phyloP scores from a whole-genome alignment of 805 yeast species.

The Wickerhamomyces xylosicus region DNA sequence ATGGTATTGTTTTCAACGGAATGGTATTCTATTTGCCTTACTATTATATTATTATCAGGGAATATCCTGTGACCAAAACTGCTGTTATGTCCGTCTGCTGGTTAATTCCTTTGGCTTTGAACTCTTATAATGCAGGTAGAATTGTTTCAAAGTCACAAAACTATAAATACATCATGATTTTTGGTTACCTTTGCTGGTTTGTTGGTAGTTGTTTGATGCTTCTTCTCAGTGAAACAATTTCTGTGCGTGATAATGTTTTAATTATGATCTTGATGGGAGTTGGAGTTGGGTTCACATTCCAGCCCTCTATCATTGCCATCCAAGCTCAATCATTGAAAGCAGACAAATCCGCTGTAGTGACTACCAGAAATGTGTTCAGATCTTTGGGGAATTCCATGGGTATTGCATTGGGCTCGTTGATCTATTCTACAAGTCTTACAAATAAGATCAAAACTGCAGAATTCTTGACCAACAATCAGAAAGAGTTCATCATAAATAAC shows the following conservation, averaged over 20 bases:
- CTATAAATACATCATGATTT: constrained; percentile 29
- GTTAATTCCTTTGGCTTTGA: constrained; percentile 31
- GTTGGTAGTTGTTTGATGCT: constrained; percentile 29
- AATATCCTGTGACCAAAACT: constrained; percentile 10
- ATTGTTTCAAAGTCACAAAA: constrained; percentile 33
- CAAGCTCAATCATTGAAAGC: constrained; percentile 41
- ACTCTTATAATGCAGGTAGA: constrained; percentile 34
- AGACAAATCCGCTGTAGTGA: constrained; percentile 48
- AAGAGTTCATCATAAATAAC: constrained; percentile 1
- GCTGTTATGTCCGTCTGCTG: constrained; percentile 24
- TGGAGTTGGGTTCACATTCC: constrained; percentile 28
- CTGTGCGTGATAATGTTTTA: constrained; percentile 23
- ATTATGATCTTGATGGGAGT: constrained; percentile 27
- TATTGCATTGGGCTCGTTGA: constrained; percentile 27
- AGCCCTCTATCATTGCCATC: constrained; percentile 29
- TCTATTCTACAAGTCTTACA: constrained; percentile 3
- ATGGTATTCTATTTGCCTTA: constrained; percentile 38
- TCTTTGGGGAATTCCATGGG: constrained; percentile 55
- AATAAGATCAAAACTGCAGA: neutral
- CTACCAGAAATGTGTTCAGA: constrained; percentile 44
- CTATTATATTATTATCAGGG: constrained; percentile 27
- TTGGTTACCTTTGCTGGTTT: constrained; percentile 33
- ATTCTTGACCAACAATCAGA: neutral
- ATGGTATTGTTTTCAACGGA: constrained; percentile 39
- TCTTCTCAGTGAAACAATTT: constrained; percentile 20